Evolutionary conservation across 495 filamentous ascomycete species (phyloP).

Genomic region (Xylaria intraflava): DNA sequence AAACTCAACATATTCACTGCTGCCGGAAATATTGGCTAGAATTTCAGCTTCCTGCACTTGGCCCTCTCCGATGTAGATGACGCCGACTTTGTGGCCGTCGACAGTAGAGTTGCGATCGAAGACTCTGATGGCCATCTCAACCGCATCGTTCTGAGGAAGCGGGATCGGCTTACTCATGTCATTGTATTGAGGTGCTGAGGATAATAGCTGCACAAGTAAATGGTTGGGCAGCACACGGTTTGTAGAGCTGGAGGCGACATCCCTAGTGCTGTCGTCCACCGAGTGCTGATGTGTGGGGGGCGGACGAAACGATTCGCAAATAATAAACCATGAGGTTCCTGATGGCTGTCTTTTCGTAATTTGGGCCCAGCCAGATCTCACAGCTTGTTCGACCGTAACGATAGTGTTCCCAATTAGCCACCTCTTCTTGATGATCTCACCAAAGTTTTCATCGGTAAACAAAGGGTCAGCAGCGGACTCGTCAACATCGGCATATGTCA

Average conservation of each 20-base stretch:
- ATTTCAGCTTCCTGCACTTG: conserved; percentile 79
- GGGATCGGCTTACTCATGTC: conserved; percentile 63
- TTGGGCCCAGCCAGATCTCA: conserved; percentile 64
- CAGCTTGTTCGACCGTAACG: conserved; percentile 75
- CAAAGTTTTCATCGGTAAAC: conserved; percentile 56
- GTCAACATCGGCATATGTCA: conserved; percentile 77
- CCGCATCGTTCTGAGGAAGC: conserved; percentile 74
- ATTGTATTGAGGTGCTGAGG: conserved; percentile 57
- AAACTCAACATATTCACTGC: conserved; percentile 78
- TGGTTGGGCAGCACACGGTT: conserved; percentile 69
- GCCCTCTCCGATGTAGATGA: conserved; percentile 82
- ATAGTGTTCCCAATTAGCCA: conserved; percentile 88
- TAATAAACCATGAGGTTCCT: conserved; percentile 69
- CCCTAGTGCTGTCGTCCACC: conserved; percentile 26
- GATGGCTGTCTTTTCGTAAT: conserved; percentile 80
- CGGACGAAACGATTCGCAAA: conserved; percentile 63
- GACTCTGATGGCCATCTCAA: conserved; percentile 63
- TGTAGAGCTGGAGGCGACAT: conserved; percentile 32
- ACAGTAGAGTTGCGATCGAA: conserved; percentile 89
- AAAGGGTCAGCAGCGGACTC: conserved; percentile 60
- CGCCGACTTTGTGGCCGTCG: conserved; percentile 90
- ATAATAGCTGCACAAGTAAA: conserved; percentile 71
- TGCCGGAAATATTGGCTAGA: conserved; percentile 74
- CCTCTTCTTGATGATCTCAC: conserved; percentile 62
- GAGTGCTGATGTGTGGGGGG: conserved; percentile 60